phyloP scores from a whole-genome alignment of 2,329 filamentous ascomycete species.

The Capronia epimyces region DNA sequence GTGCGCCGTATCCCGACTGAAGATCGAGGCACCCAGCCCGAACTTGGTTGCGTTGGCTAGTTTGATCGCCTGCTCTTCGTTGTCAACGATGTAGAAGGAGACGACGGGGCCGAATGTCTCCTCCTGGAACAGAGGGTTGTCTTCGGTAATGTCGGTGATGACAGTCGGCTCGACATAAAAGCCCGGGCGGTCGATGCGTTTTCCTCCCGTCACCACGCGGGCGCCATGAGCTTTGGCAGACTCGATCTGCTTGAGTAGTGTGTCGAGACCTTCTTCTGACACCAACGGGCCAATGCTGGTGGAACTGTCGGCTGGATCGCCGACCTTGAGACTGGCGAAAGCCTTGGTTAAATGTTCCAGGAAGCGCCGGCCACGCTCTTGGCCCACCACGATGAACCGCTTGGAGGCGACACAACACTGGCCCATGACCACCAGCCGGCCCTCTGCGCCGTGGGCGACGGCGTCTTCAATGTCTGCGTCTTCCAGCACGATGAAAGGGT shows the following conservation, averaged over 20 bases:
- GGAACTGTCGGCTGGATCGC: no score
- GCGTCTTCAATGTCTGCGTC: no score
- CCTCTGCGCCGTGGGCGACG: no score
- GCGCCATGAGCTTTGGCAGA: background rate
- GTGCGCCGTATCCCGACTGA: no score
- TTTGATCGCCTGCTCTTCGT: slow-evolving; percentile 55
- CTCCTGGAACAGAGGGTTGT: slow-evolving; percentile 53
- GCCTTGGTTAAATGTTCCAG: no score
- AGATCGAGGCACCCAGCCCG: background rate
- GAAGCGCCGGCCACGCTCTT: no score
- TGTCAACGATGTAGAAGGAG: slow-evolving; percentile 59
- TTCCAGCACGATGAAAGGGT: no score
- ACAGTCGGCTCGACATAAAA: slow-evolving; percentile 1
- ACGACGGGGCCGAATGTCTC: slow-evolving; percentile 75
- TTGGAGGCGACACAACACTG: no score
- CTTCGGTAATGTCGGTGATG: background rate
- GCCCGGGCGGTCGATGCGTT: background rate
- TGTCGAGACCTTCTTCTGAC: background rate
- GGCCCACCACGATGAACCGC: no score
- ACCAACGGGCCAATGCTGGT: no score
- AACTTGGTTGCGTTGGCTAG: slow-evolving; percentile 55
- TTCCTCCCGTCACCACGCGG: background rate
- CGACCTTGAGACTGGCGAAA: no score
- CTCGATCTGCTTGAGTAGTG: background rate
- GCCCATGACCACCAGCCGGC: no score